Conservation (phyloP, 106 monocot species). For the Narthecium ossifragum region DNA sequence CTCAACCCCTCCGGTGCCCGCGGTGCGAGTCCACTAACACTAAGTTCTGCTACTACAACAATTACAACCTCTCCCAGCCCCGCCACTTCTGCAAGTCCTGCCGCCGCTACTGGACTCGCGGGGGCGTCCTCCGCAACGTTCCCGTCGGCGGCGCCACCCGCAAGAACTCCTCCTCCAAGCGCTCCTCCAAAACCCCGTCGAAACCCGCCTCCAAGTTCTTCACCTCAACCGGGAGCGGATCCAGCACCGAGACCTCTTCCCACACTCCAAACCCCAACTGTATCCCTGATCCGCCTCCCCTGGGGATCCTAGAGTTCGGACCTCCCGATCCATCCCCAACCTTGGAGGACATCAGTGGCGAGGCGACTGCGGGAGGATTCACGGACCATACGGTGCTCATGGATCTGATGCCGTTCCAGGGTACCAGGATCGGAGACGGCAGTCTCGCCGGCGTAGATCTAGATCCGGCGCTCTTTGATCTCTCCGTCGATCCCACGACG, state of each 20-base stretch:
- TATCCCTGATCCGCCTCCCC: neutral
- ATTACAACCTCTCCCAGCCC: slow-evolving; percentile 67
- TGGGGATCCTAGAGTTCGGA: slow-evolving; percentile 3
- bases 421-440: neutral
- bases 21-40: slow-evolving; percentile 50
- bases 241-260: neutral
- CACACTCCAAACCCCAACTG: neutral
- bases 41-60: slow-evolving; percentile 86
- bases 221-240: neutral
- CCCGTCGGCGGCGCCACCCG: slow-evolving; percentile 82
- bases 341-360: slow-evolving; percentile 1
- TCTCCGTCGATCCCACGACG: slow-evolving; percentile 16
- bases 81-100: slow-evolving; percentile 73
- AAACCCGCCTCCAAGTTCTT: neutral
- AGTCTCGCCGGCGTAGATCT: slow-evolving; percentile 18
- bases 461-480: slow-evolving; percentile 34
- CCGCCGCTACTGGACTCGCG: slow-evolving; percentile 90
- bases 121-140: slow-evolving; percentile 84
- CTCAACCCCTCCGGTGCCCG: slow-evolving; percentile 34
- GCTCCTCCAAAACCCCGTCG: slow-evolving; percentile 11
- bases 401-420: slow-evolving; percentile 2
- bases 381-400: neutral
- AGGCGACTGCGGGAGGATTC: too few relatives aligned
- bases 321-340: slow-evolving; percentile 7
- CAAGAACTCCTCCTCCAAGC: slow-evolving; percentile 31